A percentile compares a stretch with the other conserved stretches of the same genome.
phyloP scores from a whole-genome alignment of 352 stramenopile genomes.

The Globisporangium solare region DNA sequence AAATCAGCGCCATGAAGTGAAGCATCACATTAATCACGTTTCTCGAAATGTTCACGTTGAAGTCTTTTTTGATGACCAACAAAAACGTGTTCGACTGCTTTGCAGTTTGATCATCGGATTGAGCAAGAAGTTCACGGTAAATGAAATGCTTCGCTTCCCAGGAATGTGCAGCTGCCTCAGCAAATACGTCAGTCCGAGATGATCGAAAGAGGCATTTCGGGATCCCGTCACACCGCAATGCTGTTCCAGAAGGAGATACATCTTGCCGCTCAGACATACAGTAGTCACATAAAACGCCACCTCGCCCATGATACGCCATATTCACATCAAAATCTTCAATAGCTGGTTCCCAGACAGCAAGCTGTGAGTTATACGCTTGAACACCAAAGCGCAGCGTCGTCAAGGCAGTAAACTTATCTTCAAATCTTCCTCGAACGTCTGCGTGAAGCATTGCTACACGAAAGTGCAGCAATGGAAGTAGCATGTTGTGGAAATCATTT shows the following conservation, averaged over 20 bases:
- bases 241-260: constrained; percentile 49
- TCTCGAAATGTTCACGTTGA: constrained; percentile 78
- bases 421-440: constrained; percentile 56
- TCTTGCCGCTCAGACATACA: constrained; percentile 73
- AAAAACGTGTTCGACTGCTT: constrained; percentile 63
- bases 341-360: constrained; percentile 81
- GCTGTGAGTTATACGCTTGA: constrained; percentile 83
- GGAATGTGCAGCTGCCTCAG: constrained; percentile 50
- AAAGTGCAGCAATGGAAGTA: constrained; percentile 76
- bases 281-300: constrained; percentile 71
- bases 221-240: constrained; percentile 59
- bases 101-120: constrained; percentile 50
- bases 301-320: constrained; percentile 58
- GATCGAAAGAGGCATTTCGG: constrained; percentile 68
- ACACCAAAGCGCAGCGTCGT: constrained; percentile 62
- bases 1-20: constrained; percentile 71
- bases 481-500: constrained; percentile 88
- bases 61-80: constrained; percentile 71
- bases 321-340: constrained; percentile 84
- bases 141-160: constrained; percentile 85
- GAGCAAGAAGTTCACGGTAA: constrained; percentile 65
- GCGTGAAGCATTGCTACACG: constrained; percentile 61
- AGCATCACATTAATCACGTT: constrained; percentile 83
- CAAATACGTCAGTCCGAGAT: constrained; percentile 63
- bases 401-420: constrained; percentile 58